These are phyloP conservation scores for Kwoniella heveanensis DNA, from an alignment of 768 basidiomycete genomes.

Conservation along the genomic window DNA sequence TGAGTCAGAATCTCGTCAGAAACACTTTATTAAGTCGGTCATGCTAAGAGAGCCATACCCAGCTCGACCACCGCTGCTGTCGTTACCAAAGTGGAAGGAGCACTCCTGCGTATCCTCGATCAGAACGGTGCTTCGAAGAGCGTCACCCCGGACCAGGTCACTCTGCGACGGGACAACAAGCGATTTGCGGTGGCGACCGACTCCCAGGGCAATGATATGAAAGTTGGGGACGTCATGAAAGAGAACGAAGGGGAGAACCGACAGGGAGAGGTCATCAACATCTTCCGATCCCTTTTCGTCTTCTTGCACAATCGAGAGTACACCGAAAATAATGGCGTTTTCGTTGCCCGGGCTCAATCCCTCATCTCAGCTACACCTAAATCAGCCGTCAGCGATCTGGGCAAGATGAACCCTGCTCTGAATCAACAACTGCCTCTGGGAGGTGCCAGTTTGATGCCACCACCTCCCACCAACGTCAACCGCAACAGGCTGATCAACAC, in stretches of 20 bases:
- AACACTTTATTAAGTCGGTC: not conserved
- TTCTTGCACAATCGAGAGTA: constrained; percentile 93
- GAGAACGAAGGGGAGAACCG: constrained; percentile 83
- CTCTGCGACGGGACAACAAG: constrained; percentile 79
- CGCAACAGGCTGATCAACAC: constrained; percentile 72
- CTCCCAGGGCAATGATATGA: constrained; percentile 80
- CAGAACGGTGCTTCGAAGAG: constrained; percentile 87
- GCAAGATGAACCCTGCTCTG: constrained; percentile 87
- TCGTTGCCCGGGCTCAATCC: constrained; percentile 82
- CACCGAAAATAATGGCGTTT: constrained; percentile 87
- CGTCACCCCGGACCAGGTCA: constrained; percentile 91
- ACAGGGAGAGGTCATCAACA: constrained; percentile 87
- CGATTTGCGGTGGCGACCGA: constrained; percentile 83
- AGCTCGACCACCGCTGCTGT: constrained; percentile 93
- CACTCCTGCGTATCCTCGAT: constrained; percentile 92
- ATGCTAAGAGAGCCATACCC: constrained; percentile 13
- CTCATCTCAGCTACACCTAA: constrained; percentile 85
- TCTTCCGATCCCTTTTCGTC: constrained; percentile 88
- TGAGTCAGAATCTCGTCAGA: constrained; percentile 58
- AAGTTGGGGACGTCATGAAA: constrained; percentile 86
- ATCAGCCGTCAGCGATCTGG: constrained; percentile 71
- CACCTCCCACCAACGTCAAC: constrained; percentile 35
- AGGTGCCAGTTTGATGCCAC: constrained; percentile 47
- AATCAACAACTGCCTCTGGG: constrained; percentile 47
- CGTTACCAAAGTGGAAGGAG: constrained; percentile 94